A percentile compares a stretch with the other conserved stretches of the same genome.
Evolutionary conservation across 2,329 filamentous ascomycete genomes (phyloP).

Genomic region (Monilinia polystroma): DNA sequence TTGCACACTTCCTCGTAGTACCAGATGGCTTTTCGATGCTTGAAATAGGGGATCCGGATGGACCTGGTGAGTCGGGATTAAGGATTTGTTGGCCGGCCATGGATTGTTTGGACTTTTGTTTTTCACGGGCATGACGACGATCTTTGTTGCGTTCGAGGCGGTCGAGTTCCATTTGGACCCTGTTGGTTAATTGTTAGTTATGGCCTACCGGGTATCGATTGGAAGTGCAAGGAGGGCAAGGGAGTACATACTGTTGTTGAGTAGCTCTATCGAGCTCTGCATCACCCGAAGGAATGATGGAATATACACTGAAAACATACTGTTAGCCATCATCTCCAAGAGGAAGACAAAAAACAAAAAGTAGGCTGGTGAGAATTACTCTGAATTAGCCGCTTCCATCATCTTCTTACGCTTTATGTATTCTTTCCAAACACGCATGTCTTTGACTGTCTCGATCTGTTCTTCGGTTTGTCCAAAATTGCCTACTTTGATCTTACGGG

Average conservation of each 20-base stretch:
- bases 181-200: slow-evolving; percentile 38
- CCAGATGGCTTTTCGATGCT: slow-evolving; percentile 55
- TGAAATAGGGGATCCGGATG: slow-evolving; percentile 44
- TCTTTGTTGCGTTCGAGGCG: slow-evolving; percentile 91
- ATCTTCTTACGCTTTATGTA: slow-evolving; percentile 72
- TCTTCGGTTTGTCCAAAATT: slow-evolving; percentile 62
- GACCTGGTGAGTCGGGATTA: slow-evolving; percentile 45
- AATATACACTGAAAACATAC: slow-evolving; percentile 50
- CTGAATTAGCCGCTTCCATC: slow-evolving; percentile 52
- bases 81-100: slow-evolving; percentile 28
- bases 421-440: slow-evolving; percentile 82
- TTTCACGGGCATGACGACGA: slow-evolving; percentile 83
- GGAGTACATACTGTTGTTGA: slow-evolving; percentile 51
- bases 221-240: background rate
- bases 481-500: slow-evolving; percentile 59
- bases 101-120: slow-evolving; percentile 65
- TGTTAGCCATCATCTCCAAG: slow-evolving; percentile 27
- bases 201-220: background rate
- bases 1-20: slow-evolving; percentile 91
- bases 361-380: slow-evolving; percentile 48
- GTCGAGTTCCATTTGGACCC: slow-evolving; percentile 71
- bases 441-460: slow-evolving; percentile 63
- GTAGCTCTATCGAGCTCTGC: slow-evolving; percentile 63
- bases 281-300: slow-evolving; percentile 64
- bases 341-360: background rate